These are phyloP conservation scores for Ophiorrhiza pumila DNA, from an alignment of 257 asterid species.

Conservation along the genomic window DNA sequence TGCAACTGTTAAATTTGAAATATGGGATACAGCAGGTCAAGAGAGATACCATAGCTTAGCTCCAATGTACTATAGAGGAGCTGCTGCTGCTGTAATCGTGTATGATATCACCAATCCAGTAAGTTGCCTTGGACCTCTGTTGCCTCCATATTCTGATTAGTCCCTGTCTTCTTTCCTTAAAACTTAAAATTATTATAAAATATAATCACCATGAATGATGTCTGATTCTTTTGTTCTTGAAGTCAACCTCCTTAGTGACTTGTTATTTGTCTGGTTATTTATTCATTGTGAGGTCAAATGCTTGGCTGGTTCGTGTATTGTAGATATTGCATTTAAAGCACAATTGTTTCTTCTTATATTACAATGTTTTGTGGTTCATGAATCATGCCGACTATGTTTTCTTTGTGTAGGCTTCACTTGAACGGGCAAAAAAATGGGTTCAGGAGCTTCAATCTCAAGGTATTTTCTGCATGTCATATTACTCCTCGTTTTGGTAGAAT, in stretches of 20 bases:
- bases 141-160: background rate
- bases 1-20: constrained; percentile 81
- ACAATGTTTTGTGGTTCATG: background rate
- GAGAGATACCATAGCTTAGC: constrained; percentile 93
- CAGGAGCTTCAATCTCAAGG: constrained; percentile 93
- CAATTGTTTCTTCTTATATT: background rate
- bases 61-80: constrained; percentile 92
- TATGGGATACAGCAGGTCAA: constrained; percentile 95
- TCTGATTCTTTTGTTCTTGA: background rate
- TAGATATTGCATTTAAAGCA: background rate
- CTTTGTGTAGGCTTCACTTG: constrained; percentile 63
- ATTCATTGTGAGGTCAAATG: background rate
- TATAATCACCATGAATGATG: background rate
- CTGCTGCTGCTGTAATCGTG: constrained; percentile 84
- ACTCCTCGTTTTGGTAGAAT: background rate
- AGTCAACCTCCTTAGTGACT: background rate
- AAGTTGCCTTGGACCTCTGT: constrained; percentile 6
- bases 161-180: background rate
- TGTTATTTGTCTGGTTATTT: background rate
- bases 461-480: constrained; percentile 24
- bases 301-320: background rate
- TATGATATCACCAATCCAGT: constrained; percentile 77
- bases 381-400: background rate
- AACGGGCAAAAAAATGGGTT: constrained; percentile 86
- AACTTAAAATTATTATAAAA: background rate